Evolutionary conservation across 2,329 filamentous ascomycete species (phyloP).

Genomic region (Spiromastix sp.): DNA sequence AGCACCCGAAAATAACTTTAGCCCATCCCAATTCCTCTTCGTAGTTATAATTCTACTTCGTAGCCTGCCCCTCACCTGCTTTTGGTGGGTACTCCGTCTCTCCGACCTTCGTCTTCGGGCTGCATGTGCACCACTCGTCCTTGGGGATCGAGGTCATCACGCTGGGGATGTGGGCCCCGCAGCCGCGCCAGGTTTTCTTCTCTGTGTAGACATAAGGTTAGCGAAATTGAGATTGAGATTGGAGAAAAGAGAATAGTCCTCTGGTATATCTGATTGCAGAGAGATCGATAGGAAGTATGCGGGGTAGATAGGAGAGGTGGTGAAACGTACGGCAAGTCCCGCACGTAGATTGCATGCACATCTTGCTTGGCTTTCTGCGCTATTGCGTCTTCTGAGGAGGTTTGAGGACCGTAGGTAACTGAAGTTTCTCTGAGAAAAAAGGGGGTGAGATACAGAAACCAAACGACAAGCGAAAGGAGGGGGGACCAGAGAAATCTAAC

Average conservation of each 20-base stretch:
- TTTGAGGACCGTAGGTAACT: no score
- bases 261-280: not conserved
- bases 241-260: not conserved
- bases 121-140: slow-evolving; percentile 45
- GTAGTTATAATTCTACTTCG: not conserved
- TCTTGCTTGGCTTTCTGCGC: slow-evolving; percentile 5
- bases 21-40: no score
- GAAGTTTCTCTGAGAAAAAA: no score
- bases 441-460: no score
- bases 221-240: not conserved
- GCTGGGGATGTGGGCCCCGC: slow-evolving; percentile 39
- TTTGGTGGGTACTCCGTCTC: slow-evolving; percentile 46
- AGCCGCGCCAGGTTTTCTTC: slow-evolving; percentile 45
- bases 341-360: slow-evolving; percentile 12
- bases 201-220: slow-evolving; percentile 20
- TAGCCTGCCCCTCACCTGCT: slow-evolving; percentile 23
- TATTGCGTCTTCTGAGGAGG: not conserved
- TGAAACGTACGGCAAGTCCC: slow-evolving; percentile 7
- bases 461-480: no score
- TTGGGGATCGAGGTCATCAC: slow-evolving; percentile 44
- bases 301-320: not conserved
- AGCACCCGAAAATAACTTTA: no score
- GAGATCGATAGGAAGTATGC: not conserved
- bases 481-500: no score
- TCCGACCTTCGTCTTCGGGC: slow-evolving; percentile 41